Conservation (phyloP, 176 grass and related monocot genomes). For the Carex pumila region DNA sequence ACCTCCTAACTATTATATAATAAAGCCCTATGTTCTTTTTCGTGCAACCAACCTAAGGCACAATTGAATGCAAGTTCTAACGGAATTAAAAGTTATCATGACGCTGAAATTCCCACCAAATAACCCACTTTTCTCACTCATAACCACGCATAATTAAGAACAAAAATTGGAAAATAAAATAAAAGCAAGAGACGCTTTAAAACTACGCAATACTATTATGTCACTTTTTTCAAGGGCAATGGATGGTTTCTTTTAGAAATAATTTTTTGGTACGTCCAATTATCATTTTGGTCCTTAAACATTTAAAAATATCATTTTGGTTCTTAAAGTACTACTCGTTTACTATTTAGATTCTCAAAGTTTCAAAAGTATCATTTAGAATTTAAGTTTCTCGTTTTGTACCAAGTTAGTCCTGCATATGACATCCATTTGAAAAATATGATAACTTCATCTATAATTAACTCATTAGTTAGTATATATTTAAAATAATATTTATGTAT, state of each 20-base stretch:
- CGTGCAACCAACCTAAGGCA: neutral
- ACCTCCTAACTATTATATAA: neutral
- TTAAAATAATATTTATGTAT: no score
- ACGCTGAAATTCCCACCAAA: neutral
- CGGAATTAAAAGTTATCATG: neutral
- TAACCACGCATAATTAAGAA: neutral
- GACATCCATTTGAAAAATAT: no score
- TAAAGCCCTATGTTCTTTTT: neutral
- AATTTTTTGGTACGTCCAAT: no score
- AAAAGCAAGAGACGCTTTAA: neutral
- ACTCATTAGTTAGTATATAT: no score
- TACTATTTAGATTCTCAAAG: no score
- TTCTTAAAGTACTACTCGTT: no score
- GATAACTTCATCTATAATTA: no score
- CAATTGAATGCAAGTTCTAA: neutral
- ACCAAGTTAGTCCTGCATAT: no score
- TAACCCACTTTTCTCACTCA: neutral
- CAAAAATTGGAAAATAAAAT: neutral
- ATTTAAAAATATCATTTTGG: no score
- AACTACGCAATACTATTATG: neutral
- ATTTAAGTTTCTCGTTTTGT: no score
- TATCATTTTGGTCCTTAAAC: no score
- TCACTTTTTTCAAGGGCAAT: neutral
- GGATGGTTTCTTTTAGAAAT: neutral
- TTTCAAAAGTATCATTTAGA: no score